Evolutionary conservation across 1,284 basidiomycete genomes (phyloP).

Genomic region (Papiliotrema flavescens): DNA sequence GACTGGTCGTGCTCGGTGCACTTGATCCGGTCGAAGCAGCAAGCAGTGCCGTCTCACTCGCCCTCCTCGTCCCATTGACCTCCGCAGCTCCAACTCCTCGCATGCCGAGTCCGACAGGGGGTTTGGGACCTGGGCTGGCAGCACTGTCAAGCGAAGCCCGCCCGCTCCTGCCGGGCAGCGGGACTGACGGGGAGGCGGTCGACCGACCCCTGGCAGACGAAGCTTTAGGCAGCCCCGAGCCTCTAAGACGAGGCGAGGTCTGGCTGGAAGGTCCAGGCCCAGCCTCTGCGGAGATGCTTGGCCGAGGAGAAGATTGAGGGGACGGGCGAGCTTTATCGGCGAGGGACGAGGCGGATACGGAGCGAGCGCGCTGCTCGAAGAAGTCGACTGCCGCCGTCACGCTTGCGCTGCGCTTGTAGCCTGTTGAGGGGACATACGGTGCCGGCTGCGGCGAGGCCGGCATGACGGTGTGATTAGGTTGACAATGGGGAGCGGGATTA

Average conservation of each 20-base stretch:
- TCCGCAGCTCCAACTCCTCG: not conserved
- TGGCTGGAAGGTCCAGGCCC: not conserved
- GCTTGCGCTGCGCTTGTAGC: not conserved
- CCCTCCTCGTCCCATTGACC: too few relatives aligned
- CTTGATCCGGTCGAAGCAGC: too few relatives aligned
- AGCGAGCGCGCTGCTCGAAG: not conserved
- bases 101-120: not conserved
- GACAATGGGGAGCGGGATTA: not conserved
- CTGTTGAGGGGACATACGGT: not conserved
- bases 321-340: not conserved
- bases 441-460: not conserved
- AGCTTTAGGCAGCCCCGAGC: not conserved
- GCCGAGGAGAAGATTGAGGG: not conserved
- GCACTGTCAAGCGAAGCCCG: not conserved
- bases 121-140: not conserved
- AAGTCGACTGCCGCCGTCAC: constrained; percentile 1
- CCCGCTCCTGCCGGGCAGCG: not conserved
- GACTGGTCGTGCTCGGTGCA: too few relatives aligned
- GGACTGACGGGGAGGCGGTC: not conserved
- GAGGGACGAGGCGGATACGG: not conserved
- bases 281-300: not conserved
- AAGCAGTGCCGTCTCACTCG: too few relatives aligned
- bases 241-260: not conserved
- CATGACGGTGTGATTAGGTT: not conserved
- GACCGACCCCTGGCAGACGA: not conserved